Evolutionary conservation across 2,329 filamentous ascomycete species (phyloP).

Genomic region (Leptoxyphium fumago): DNA sequence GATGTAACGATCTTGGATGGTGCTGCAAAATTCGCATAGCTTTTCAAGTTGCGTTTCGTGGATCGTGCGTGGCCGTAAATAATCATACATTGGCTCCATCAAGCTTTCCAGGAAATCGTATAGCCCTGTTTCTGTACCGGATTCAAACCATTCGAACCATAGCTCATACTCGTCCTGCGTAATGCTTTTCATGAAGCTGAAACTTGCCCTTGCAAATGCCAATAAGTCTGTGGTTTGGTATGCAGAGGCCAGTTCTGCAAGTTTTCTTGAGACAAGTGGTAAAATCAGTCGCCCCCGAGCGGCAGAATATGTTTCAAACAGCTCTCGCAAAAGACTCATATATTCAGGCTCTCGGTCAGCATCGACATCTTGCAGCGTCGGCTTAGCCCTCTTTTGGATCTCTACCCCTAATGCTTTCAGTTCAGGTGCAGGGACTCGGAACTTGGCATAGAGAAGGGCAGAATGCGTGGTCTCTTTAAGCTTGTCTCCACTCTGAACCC

Average conservation of each 20-base stretch:
- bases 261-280: constrained; percentile 48
- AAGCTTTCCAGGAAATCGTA: constrained; percentile 54
- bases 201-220: constrained; percentile 47
- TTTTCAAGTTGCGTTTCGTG: constrained; percentile 52
- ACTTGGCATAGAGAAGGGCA: constrained; percentile 56
- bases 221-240: constrained; percentile 50
- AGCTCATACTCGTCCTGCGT: constrained; percentile 54
- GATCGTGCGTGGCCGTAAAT: constrained; percentile 49
- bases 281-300: constrained; percentile 44
- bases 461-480: constrained; percentile 59
- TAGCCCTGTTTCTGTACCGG: constrained; percentile 38
- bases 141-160: constrained; percentile 51
- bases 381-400: constrained; percentile 51
- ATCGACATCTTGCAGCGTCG: constrained; percentile 25
- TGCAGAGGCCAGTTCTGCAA: constrained; percentile 39
- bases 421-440: constrained; percentile 50
- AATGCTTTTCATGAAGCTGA: constrained; percentile 50
- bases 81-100: constrained; percentile 53
- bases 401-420: constrained; percentile 51
- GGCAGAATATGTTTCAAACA: constrained; percentile 49
- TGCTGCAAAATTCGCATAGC: constrained; percentile 50
- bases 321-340: constrained; percentile 49
- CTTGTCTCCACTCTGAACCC: constrained; percentile 46
- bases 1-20: constrained; percentile 52
- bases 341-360: constrained; percentile 49